These are phyloP conservation scores for Verticillium longisporum DNA, from an alignment of 2,329 filamentous ascomycete genomes.

Conservation along the genomic window DNA sequence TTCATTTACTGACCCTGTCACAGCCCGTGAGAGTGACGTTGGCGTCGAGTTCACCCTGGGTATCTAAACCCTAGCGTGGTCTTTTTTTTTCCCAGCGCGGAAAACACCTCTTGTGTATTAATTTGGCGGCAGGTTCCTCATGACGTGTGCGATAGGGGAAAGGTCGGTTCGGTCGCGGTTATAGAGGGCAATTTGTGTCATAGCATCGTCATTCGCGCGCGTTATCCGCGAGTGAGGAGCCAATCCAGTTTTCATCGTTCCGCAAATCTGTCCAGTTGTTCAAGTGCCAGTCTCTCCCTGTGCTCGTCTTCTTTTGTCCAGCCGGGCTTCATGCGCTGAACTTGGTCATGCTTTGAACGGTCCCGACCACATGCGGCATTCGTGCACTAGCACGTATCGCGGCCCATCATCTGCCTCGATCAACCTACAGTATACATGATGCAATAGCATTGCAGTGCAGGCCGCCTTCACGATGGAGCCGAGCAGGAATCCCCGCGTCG, in stretches of 20 bases:
- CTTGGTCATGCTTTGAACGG: not conserved
- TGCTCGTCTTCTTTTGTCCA: not conserved
- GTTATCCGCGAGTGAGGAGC: not conserved
- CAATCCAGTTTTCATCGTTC: constrained; percentile 3
- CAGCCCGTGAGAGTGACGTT: constrained; percentile 91
- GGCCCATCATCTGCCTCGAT: not conserved
- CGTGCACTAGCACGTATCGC: not conserved
- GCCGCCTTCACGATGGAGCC: not conserved
- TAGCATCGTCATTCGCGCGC: constrained; percentile 1
- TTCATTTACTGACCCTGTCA: constrained; percentile 9
- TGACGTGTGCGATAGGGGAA: constrained; percentile 1
- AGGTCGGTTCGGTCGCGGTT: constrained; percentile 1
- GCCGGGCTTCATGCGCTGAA: not conserved
- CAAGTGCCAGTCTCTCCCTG: not conserved
- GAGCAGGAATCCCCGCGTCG: not conserved
- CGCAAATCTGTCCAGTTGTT: not conserved
- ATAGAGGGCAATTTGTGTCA: constrained; percentile 3
- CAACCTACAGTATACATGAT: not conserved
- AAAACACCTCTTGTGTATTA: constrained; percentile 12
- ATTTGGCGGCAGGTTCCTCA: constrained; percentile 7
- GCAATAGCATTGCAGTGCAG: not conserved
- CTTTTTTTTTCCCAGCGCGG: constrained; percentile 1
- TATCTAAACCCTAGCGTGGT: constrained; percentile 55
- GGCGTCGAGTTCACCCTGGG: constrained; percentile 92
- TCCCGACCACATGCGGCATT: not conserved